Conservation (phyloP, 228 moss, liverwort and hornwort species). For the Sphagnum magellanicum region DNA sequence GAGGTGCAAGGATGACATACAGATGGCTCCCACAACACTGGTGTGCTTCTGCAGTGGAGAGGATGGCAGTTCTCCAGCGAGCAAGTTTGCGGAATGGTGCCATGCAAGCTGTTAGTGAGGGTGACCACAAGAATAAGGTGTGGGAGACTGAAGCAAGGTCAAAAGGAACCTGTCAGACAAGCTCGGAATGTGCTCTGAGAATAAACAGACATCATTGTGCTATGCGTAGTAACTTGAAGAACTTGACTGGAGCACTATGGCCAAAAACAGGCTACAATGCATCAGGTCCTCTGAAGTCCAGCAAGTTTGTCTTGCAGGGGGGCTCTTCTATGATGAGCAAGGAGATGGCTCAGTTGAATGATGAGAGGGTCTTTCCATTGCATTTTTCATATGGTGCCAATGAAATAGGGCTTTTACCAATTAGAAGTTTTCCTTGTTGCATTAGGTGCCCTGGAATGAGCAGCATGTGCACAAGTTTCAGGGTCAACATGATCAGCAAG, state of each 20-base stretch:
- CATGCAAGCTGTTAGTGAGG: constrained; percentile 34
- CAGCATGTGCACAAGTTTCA: too few species aligned
- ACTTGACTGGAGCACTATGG: constrained; percentile 15
- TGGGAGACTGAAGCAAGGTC: constrained; percentile 15
- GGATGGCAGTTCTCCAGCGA: constrained; percentile 45
- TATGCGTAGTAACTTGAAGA: constrained; percentile 41
- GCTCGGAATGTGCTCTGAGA: constrained; percentile 8
- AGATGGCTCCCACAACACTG: constrained; percentile 34
- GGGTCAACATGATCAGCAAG: too few species aligned
- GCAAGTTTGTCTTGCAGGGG: too few species aligned
- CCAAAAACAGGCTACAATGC: constrained; percentile 10
- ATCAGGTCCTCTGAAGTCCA: too few species aligned
- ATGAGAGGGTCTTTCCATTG: too few species aligned
- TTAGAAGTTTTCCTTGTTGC: too few species aligned
- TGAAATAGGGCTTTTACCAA: too few species aligned
- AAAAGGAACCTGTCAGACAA: constrained; percentile 13
- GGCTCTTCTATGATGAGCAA: too few species aligned
- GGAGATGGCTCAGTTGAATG: too few species aligned
- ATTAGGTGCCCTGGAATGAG: too few species aligned
- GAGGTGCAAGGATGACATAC: constrained; percentile 45
- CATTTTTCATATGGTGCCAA: too few species aligned
- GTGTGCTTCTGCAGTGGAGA: constrained; percentile 29
- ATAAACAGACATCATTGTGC: constrained; percentile 2
- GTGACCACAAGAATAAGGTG: constrained; percentile 14
- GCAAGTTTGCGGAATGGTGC: constrained; percentile 25